A percentile compares a stretch with the other conserved stretches of the same genome.
Evolutionary conservation across 805 yeast species (phyloP).

Genomic region (Kodamaea kakaduensis): DNA sequence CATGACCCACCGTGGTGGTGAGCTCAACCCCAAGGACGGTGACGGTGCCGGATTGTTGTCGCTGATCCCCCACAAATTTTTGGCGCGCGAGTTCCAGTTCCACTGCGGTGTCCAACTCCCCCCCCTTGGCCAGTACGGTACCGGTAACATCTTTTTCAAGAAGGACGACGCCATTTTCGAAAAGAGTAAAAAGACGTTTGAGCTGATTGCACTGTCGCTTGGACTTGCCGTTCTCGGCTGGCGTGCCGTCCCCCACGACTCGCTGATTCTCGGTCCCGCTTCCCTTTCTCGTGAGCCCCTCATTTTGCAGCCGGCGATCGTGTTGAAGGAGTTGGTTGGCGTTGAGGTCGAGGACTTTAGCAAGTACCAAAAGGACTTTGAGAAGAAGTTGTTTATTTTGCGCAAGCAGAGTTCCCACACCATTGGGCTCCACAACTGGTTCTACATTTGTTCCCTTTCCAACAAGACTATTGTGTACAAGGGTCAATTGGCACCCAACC

Average conservation of each 20-base stretch:
- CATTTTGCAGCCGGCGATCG: slow-evolving; percentile 90
- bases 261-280: slow-evolving; percentile 92
- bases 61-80: slow-evolving; percentile 85
- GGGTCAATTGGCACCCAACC: slow-evolving; percentile 96
- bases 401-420: slow-evolving; percentile 88
- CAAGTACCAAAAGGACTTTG: slow-evolving; percentile 62
- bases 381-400: slow-evolving; percentile 76
- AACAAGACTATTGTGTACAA: slow-evolving; percentile 90
- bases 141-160: slow-evolving; percentile 91
- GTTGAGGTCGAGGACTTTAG: slow-evolving; percentile 46
- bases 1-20: slow-evolving; percentile 99
- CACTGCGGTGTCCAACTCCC: slow-evolving; percentile 69
- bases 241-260: slow-evolving; percentile 93
- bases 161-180: slow-evolving; percentile 70
- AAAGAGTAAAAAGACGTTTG: slow-evolving; percentile 73
- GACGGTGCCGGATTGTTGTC: slow-evolving; percentile 98
- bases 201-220: slow-evolving; percentile 68
- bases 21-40: slow-evolving; percentile 95
- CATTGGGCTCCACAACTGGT: slow-evolving; percentile 95
- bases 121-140: slow-evolving; percentile 81
- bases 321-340: slow-evolving; percentile 40
- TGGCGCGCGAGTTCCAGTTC: slow-evolving; percentile 77
- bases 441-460: slow-evolving; percentile 89
- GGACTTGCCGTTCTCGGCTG: slow-evolving; percentile 87
- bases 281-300: slow-evolving; percentile 90